Evolutionary conservation across 139 green algal species (phyloP).

Genomic region (Pseudopediastrum boryanum): DNA sequence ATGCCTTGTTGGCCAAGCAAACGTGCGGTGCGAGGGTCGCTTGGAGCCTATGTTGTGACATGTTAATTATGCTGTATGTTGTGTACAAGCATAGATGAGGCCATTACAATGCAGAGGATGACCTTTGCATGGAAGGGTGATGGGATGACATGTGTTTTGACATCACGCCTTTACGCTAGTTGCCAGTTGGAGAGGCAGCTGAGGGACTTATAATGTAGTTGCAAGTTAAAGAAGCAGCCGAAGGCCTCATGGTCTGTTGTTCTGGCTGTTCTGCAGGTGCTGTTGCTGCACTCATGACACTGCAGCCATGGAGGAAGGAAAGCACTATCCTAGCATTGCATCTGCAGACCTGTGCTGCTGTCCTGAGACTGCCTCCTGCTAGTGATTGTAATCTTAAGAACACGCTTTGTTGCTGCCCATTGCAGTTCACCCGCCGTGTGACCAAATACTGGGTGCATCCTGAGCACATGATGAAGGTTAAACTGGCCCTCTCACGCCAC

Average conservation of each 20-base stretch:
- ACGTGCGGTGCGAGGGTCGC: too few relatives aligned
- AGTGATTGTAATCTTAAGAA: too few relatives aligned
- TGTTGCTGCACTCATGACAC: not conserved
- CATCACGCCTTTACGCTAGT: not conserved
- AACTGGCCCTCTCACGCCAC: slow-evolving; percentile 69
- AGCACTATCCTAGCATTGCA: too few relatives aligned
- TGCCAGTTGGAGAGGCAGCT: not conserved
- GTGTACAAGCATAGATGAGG: too few relatives aligned
- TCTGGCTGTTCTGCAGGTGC: not conserved
- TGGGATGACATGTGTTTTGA: too few relatives aligned
- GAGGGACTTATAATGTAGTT: not conserved
- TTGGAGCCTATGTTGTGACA: too few relatives aligned
- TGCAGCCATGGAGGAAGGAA: too few relatives aligned
- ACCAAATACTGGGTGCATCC: slow-evolving; percentile 86
- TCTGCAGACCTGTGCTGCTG: not conserved
- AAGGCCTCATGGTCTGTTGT: not conserved
- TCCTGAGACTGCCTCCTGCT: not conserved
- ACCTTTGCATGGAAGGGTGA: too few relatives aligned
- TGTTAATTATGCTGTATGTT: too few relatives aligned
- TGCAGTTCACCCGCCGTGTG: slow-evolving; percentile 64
- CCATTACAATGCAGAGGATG: too few relatives aligned
- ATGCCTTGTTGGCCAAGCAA: too few relatives aligned
- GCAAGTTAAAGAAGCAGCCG: not conserved
- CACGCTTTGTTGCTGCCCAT: not conserved
- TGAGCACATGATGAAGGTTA: slow-evolving; percentile 63